Evolutionary conservation across 176 grass and related monocot species (phyloP), one percentile per base, ranked within the genome.

Genomic region (Miscanthus lutarioriparius): DNA sequence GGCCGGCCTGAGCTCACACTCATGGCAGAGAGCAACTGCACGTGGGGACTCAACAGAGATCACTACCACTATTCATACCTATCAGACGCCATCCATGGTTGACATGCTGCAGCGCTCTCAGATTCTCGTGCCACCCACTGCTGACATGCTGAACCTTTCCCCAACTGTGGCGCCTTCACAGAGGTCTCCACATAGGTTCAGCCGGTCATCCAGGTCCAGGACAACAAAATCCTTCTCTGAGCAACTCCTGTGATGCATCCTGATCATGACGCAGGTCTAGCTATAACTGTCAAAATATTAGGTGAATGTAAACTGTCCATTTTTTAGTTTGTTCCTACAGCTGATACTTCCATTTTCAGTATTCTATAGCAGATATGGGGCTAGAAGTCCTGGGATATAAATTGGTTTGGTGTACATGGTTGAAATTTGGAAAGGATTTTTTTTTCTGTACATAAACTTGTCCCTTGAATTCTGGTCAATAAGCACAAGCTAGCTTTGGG

Each of bases 41-140:
- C 88, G 92, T 0, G 93, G 92, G 12, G 96, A 98, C 70, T 95
- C 93, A 2, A 95, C 96, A 1, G 89, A 92, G 36, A 47, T 84
- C 80, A 47, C 58, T 10, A 98, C 82, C 53, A 58, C 78, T 3
- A 67, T 95, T 0, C 83, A 92, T 74, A 86, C 93, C 36, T 95
- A 98, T 80, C 95, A 97, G 86, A 97, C 95, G 7, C 92, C 88
- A 36, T 94, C 86, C n/a, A 97, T 97, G 95, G 88, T 91, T 30
- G 88, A 94, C 75, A 97, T 97, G 95, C 75, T 97, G 48, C 88
- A 92, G 33, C 92, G 92, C 22, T 94, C 95, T 6, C 95, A 97
- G 84, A 64, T 75, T n/a, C 87, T 97, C 26, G 47, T 75, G 28
- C 81, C 88, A 22, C 19, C 78, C 5, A 12, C 35, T 0, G 20